Base-by-base conservation (phyloP, 73 alveolate species). In the Halteria grandinella region DNA sequence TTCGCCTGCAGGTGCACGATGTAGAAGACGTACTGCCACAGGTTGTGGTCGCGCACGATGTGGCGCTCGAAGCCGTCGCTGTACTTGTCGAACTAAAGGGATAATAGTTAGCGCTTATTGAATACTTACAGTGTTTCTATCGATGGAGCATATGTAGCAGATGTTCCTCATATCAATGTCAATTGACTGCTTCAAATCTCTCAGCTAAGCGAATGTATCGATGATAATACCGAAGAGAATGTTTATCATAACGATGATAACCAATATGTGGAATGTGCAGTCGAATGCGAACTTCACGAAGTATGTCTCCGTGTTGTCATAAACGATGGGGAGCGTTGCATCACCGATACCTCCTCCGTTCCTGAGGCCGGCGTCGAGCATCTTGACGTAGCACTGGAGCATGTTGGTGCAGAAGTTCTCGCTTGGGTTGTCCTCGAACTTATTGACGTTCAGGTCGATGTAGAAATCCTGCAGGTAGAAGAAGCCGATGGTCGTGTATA, bases 281-380 rank as follows among this genome's bases (percentile, higher is more conserved):
- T 93, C 98, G 88, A 70, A 95, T 58, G 95, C 32, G 25, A 69
- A 44, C 32, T 95, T 83, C 21, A 62, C 60, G 7, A 86, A 36
- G 62, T 73, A 55, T 49, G 62, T 86, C 85, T 79, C 75, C 7
- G 87, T 10, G 43, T 80, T 44, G 34, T 55, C 27, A 78, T 52
- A 52, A 14, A 62, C 55, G 15, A 39, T 59, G 25, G 90, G 85
- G 12, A 75, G 70, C 20, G 93, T 63, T 6, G 86, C 93, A 75
- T 95, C 99, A 36, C 98, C 98, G 11, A 95, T 91, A 53, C 99
- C 99, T 21, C 99, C 99, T 20, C 99, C 99, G 55, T 91, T 88
- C 69, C 99, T 86, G 4, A 95, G 81, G 4, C 99, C 99, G 47
- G 77, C 73, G 34, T 89, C 72, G 48, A 86, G 58, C 86, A 90